These are phyloP conservation scores for Pestalotiopsis sp. DNA, from an alignment of 2,329 filamentous ascomycete species.

Conservation along the genomic window DNA sequence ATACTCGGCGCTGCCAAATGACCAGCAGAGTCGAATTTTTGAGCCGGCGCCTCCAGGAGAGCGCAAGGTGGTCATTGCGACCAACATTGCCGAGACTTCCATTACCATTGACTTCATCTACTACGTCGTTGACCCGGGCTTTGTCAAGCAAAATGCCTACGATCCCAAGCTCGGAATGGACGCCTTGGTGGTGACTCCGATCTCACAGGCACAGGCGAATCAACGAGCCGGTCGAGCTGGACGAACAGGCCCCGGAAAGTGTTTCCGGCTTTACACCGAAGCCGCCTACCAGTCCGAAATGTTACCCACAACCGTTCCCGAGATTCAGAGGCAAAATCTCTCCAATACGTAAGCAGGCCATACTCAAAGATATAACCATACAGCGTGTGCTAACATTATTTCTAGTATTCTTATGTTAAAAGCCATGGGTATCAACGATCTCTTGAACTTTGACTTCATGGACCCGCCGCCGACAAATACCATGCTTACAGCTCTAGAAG, in stretches of 20 bases:
- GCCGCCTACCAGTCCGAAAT: constrained; percentile 95
- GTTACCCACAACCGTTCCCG: constrained; percentile 92
- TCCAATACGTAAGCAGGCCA: constrained; percentile 61
- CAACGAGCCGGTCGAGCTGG: constrained; percentile 91
- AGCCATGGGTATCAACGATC: constrained; percentile 98
- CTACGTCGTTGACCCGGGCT: constrained; percentile 95
- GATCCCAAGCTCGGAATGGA: constrained; percentile 98
- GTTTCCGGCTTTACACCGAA: constrained; percentile 94
- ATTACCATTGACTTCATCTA: constrained; percentile 98
- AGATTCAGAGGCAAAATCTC: constrained; percentile 93
- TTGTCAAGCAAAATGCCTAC: constrained; percentile 97
- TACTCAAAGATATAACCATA: not conserved
- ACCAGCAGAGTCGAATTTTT: constrained; percentile 93
- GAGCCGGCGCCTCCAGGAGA: constrained; percentile 84
- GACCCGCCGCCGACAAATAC: constrained; percentile 96
- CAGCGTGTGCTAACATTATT: not conserved
- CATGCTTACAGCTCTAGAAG: constrained; percentile 94
- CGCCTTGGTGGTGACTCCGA: constrained; percentile 89
- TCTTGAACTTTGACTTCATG: constrained; percentile 98
- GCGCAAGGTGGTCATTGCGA: constrained; percentile 94
- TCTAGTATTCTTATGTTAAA: constrained; percentile 87
- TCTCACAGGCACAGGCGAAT: constrained; percentile 95
- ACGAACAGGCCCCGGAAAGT: constrained; percentile 92
- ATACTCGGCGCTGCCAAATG: constrained; percentile 90
- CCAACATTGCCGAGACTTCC: constrained; percentile 96